Evolutionary conservation across 805 yeast genomes (phyloP), one percentile per base, ranked within the genome.

Genomic region (Starmerella stellata): DNA sequence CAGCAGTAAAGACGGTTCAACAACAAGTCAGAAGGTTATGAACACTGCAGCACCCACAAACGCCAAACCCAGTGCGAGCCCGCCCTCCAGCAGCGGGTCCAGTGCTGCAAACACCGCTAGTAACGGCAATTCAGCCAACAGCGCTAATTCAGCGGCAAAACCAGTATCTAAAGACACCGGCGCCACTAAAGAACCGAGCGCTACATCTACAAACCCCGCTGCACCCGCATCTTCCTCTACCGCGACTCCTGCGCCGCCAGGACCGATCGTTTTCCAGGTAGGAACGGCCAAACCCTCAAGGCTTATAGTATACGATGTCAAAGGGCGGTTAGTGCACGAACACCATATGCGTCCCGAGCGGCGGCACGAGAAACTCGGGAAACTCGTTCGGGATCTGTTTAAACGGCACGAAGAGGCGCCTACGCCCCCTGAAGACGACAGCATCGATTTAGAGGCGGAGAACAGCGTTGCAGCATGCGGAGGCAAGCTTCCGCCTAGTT

Each of bases 311-410:
- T 46, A 45, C 33, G 54, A 53, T 8, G 75, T 29, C 9, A 31
- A 40, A 18, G 42, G 38, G 25, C 9, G 9, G 15, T 28, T 27
- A 72, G 47, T 85, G 85, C 96, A 85, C 57, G 81, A 72, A 52
- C 96, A 85, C 58, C 74, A 74, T 54, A 63, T 85, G 42, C 67
- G 72, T 42, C 74, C 77, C 28, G 75, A 83, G 5, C 41, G 58
- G 45, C 49, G 66, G 42, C 55, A 65, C 55, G 60, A 68, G 52
- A 50, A 66, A 56, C 50, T 58, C 41, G 42, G 42, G 24, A 30
- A 36, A 11, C 40, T 48, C 47, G 40, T 48, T 30, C 44, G 44
- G 35, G 52, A 49, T 25, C 37, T 49, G 25, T 43, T 49, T 32
- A 28, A 34, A 33, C 41, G 44, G 18, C 50, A 47, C 34, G 44